Conservation (phyloP, 768 basidiomycete species). For the Pilatotrama ljubarskyi region DNA sequence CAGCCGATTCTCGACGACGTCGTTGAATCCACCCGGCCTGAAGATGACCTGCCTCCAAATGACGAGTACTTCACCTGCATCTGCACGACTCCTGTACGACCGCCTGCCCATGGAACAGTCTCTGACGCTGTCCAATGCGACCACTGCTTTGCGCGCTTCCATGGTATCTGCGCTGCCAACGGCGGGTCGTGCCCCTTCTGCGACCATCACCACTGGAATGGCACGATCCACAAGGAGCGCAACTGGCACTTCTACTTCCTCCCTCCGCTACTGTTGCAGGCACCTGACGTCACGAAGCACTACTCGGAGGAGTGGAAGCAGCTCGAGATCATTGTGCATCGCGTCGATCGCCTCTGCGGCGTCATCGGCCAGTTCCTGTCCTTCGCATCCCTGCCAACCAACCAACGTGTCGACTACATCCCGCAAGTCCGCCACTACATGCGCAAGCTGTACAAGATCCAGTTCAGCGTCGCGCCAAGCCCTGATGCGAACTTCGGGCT, state of each 20-base stretch:
- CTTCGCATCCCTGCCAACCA: conserved; percentile 64
- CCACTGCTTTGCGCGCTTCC: conserved; percentile 85
- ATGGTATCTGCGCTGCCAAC: conserved; percentile 80
- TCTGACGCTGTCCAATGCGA: conserved; percentile 91
- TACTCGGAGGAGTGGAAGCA: conserved; percentile 83
- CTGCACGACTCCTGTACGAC: conserved; percentile 72
- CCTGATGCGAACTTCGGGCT: conserved; percentile 81
- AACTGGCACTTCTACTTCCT: conserved; percentile 84
- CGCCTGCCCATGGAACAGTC: conserved; percentile 69
- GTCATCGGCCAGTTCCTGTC: conserved; percentile 81
- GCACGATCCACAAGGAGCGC: conserved; percentile 77
- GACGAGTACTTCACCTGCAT: conserved; percentile 89
- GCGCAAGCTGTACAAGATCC: conserved; percentile 87
- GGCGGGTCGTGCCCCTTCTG: conserved; percentile 94
- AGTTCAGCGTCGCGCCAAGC: conserved; percentile 83
- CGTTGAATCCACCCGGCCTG: conserved; percentile 67
- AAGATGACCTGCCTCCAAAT: conserved; percentile 75
- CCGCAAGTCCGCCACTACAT: conserved; percentile 87
- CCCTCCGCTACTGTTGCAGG: conserved; percentile 64
- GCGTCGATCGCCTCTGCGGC: conserved; percentile 71
- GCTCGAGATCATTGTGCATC: conserved; percentile 76
- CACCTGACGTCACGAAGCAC: conserved; percentile 77
- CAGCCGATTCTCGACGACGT: conserved; percentile 73
- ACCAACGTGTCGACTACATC: conserved; percentile 76
- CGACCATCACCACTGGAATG: conserved; percentile 91